phyloP scores from a whole-genome alignment of 208 protist genomes.

The Trypanosoma cruzi region DNA sequence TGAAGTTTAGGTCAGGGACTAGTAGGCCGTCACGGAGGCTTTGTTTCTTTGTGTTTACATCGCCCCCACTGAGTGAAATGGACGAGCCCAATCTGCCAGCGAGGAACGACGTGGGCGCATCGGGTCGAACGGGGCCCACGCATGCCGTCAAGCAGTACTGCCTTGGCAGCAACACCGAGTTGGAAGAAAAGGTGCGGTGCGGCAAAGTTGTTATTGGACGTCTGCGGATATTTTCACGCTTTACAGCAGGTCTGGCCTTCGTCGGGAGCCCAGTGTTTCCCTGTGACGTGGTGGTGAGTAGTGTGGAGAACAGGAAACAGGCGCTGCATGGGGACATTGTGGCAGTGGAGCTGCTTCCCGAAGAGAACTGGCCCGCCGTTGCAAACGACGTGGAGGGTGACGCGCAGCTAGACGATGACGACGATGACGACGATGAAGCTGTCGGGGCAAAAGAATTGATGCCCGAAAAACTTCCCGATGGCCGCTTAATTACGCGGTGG shows the following conservation, averaged over 20 bases:
- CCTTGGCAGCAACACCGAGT: constrained; percentile 34
- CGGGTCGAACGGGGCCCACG: neutral
- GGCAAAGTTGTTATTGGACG: constrained; percentile 68
- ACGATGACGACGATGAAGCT: constrained; percentile 8
- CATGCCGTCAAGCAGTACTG: constrained; percentile 30
- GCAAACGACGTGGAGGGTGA: constrained; percentile 24
- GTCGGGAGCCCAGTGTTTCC: constrained; percentile 45
- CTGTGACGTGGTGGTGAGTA: constrained; percentile 55
- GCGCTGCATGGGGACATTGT: constrained; percentile 70
- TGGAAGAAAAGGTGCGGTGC: constrained; percentile 46
- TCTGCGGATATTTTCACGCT: constrained; percentile 42
- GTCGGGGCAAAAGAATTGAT: constrained; percentile 17
- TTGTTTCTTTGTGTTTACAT: too few relatives aligned
- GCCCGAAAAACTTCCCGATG: constrained; percentile 46
- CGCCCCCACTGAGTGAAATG: too few relatives aligned
- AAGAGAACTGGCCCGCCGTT: constrained; percentile 41
- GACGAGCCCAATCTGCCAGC: neutral
- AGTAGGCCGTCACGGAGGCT: too few relatives aligned
- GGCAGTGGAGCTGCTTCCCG: constrained; percentile 66
- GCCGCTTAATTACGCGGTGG: constrained; percentile 36
- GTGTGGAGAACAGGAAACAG: constrained; percentile 26
- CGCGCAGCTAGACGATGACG: constrained; percentile 1
- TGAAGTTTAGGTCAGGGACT: too few relatives aligned
- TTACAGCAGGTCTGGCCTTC: constrained; percentile 50
- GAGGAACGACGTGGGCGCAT: neutral